phyloP scores from a whole-genome alignment of 2,329 filamentous ascomycete genomes.

The Claviceps cyperi region DNA sequence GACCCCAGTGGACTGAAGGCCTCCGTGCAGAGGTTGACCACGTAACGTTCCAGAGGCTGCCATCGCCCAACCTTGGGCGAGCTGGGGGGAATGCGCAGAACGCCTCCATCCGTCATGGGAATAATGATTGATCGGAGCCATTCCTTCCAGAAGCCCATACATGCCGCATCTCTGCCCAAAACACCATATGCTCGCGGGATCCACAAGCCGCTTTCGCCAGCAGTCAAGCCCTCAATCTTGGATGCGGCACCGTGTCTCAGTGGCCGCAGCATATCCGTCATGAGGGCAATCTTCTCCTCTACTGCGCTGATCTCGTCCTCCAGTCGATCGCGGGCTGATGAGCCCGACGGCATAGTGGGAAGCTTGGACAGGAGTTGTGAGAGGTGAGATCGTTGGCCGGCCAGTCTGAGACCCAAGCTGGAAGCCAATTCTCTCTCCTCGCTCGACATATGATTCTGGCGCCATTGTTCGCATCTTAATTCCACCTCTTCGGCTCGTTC shows the following conservation, averaged over 20 bases:
- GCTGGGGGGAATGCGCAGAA: slow-evolving; percentile 71
- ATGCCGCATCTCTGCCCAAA: slow-evolving; percentile 65
- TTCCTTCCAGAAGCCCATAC: slow-evolving; percentile 95
- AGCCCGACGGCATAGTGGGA: slow-evolving; percentile 67
- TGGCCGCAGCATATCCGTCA: slow-evolving; percentile 89
- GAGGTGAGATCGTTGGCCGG: slow-evolving; percentile 74
- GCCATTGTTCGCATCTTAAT: slow-evolving; percentile 69
- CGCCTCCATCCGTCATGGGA: slow-evolving; percentile 80
- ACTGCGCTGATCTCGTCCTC: slow-evolving; percentile 92
- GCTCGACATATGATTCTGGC: slow-evolving; percentile 73
- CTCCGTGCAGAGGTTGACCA: slow-evolving; percentile 92
- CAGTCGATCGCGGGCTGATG: slow-evolving; percentile 63
- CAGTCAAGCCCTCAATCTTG: slow-evolving; percentile 91
- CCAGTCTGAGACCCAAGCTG: slow-evolving; percentile 78
- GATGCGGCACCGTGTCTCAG: slow-evolving; percentile 87
- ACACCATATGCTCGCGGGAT: slow-evolving; percentile 88
- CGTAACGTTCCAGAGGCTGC: slow-evolving; percentile 93
- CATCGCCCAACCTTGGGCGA: slow-evolving; percentile 85
- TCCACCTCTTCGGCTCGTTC: slow-evolving; percentile 75
- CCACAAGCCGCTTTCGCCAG: slow-evolving; percentile 92
- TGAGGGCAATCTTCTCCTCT: slow-evolving; percentile 91
- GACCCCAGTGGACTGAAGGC: slow-evolving; percentile 84
- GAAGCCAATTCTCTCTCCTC: slow-evolving; percentile 85
- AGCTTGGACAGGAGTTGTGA: slow-evolving; percentile 77
- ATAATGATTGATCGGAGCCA: slow-evolving; percentile 91